A percentile compares a stretch with the other conserved stretches of the same genome.
These are phyloP conservation scores for Lipomyces sp. DNA, from an alignment of 805 yeast genomes.

Conservation along the genomic window DNA sequence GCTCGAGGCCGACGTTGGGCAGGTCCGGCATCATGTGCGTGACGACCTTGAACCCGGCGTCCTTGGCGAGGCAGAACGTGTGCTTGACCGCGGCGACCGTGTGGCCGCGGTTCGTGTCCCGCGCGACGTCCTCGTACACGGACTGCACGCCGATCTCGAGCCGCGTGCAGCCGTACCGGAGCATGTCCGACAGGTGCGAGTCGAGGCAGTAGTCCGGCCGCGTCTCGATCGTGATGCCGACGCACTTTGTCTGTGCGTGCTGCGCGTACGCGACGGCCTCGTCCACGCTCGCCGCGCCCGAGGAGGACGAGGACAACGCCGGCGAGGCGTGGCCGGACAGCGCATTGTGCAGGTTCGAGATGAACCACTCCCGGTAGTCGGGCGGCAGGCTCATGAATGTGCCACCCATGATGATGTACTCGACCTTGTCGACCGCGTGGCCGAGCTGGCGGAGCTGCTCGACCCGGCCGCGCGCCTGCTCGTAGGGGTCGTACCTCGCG, in stretches of 20 bases:
- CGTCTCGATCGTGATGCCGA: constrained; percentile 96
- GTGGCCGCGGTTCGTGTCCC: constrained; percentile 97
- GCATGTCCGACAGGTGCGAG: constrained; percentile 92
- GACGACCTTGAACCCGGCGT: constrained; percentile 96
- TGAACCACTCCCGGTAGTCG: constrained; percentile 85
- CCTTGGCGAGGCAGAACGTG: constrained; percentile 93
- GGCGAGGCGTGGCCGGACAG: constrained; percentile 82
- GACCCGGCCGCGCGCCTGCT: constrained; percentile 95
- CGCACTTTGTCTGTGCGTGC: constrained; percentile 93
- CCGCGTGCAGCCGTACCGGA: constrained; percentile 93
- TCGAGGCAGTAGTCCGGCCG: constrained; percentile 98
- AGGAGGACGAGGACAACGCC: constrained; percentile 16
- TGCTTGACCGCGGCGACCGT: constrained; percentile 95
- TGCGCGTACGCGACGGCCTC: constrained; percentile 90
- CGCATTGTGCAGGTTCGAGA: constrained; percentile 89
- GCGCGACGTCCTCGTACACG: constrained; percentile 95
- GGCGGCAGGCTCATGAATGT: constrained; percentile 93
- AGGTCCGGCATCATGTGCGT: constrained; percentile 99
- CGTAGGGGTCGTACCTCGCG: constrained; percentile 97
- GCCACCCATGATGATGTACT: constrained; percentile 98
- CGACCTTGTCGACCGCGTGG: constrained; percentile 95
- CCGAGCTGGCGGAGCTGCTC: constrained; percentile 95
- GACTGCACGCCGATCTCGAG: constrained; percentile 96
- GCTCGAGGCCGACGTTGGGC: constrained; percentile 98
- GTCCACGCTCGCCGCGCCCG: constrained; percentile 47